These are phyloP conservation scores for Leccinum longicurvipes DNA, from an alignment of 768 basidiomycete genomes.

Conservation along the genomic window DNA sequence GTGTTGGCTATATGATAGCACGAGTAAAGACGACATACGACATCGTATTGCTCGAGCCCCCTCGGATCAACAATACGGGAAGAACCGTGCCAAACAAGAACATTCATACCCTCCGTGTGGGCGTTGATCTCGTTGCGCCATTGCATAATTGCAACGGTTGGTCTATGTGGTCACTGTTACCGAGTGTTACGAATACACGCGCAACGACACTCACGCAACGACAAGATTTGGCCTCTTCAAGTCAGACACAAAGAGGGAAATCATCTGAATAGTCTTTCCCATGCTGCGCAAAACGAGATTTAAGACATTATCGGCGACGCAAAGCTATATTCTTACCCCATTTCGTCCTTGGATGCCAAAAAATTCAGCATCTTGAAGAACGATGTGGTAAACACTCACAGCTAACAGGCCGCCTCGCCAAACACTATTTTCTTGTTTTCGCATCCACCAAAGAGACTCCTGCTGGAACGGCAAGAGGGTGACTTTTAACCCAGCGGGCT, in stretches of 20 bases:
- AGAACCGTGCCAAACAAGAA: slow-evolving; percentile 90
- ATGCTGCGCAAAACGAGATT: slow-evolving; percentile 46
- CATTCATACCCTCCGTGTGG: slow-evolving; percentile 81
- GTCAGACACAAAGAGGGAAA: slow-evolving; percentile 82
- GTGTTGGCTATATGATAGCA: background rate
- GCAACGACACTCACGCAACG: slow-evolving; percentile 64
- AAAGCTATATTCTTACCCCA: slow-evolving; percentile 59
- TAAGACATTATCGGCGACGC: slow-evolving; percentile 2
- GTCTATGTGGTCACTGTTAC: slow-evolving; percentile 28
- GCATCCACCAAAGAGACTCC: slow-evolving; percentile 96
- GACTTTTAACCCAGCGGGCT: slow-evolving; percentile 81
- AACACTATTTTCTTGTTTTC: slow-evolving; percentile 79
- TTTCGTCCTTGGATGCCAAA: slow-evolving; percentile 61
- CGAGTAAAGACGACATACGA: slow-evolving; percentile 47
- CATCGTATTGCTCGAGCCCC: slow-evolving; percentile 80
- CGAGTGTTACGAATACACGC: background rate
- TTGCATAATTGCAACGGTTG: slow-evolving; percentile 60
- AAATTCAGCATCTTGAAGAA: slow-evolving; percentile 6
- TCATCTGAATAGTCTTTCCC: slow-evolving; percentile 97
- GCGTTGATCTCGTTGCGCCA: slow-evolving; percentile 93
- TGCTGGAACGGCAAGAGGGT: slow-evolving; percentile 91
- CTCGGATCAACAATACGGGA: slow-evolving; percentile 63
- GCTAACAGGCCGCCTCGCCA: slow-evolving; percentile 95
- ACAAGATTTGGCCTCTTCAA: slow-evolving; percentile 81
- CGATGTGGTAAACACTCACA: slow-evolving; percentile 40